phyloP scores from a whole-genome alignment of 306 rosid genomes.

The Chamaecrista fasciculata region DNA sequence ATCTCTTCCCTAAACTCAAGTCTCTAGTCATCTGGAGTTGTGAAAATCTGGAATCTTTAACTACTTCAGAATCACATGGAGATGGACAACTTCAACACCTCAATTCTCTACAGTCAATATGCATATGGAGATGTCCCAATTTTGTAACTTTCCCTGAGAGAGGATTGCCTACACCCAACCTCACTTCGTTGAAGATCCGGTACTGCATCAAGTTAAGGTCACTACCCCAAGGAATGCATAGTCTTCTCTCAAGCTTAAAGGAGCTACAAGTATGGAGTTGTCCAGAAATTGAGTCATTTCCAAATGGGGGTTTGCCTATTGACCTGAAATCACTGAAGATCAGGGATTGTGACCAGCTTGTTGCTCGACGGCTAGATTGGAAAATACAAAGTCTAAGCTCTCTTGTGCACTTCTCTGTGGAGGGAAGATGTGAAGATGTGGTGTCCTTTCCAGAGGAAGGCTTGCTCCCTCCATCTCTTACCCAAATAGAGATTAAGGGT shows the following conservation, averaged over 20 bases:
- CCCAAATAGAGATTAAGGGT: conserved; percentile 12
- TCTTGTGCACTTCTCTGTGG: conserved; percentile 15
- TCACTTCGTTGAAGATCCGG: background rate
- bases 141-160: conserved; percentile 12
- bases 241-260: conserved; percentile 6
- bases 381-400: conserved; percentile 4
- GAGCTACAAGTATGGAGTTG: conserved; percentile 17
- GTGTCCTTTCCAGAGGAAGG: conserved; percentile 25
- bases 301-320: conserved; percentile 12
- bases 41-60: conserved; percentile 12
- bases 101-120: background rate
- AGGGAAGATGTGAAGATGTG: conserved; percentile 24
- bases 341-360: conserved; percentile 19
- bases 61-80: background rate
- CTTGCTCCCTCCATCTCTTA: conserved; percentile 2
- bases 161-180: conserved; percentile 11
- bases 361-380: background rate
- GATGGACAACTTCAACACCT: background rate
- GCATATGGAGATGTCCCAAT: conserved; percentile 12
- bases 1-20: conserved; percentile 29
- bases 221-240: conserved; percentile 9
- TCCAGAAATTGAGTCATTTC: conserved; percentile 18
- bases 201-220: background rate
- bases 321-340: conserved; percentile 7
- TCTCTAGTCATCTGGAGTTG: background rate